Evolutionary conservation across 73 alveolate species (phyloP).

Genomic region (Paramecium pentaurelia): DNA sequence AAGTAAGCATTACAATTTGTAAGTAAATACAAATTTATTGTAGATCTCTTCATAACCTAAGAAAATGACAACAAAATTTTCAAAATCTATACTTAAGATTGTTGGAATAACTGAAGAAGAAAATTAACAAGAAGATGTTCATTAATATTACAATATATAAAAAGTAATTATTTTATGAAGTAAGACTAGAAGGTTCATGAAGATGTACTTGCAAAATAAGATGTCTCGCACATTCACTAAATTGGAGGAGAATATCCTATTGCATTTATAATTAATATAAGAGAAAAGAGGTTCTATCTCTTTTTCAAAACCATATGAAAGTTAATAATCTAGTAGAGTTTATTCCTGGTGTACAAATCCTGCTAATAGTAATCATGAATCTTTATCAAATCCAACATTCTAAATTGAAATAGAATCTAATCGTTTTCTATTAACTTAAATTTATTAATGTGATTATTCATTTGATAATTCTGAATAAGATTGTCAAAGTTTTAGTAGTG

Average conservation of each 20-base stretch:
- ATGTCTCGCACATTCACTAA: neutral
- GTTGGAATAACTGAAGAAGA: slow-evolving; percentile 32
- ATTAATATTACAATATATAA: neutral
- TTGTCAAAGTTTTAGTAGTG: neutral
- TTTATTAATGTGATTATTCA: neutral
- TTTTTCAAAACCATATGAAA: neutral
- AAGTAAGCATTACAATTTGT: slow-evolving; percentile 1
- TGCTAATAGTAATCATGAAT: slow-evolving; percentile 14
- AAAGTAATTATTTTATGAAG: slow-evolving; percentile 37
- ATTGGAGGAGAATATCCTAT: slow-evolving; percentile 4
- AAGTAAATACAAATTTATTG: neutral
- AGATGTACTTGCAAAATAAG: slow-evolving; percentile 33
- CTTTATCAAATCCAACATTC: neutral
- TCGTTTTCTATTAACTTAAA: neutral
- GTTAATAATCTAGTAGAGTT: neutral
- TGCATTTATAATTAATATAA: neutral
- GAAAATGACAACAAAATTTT: neutral
- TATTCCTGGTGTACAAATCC: neutral
- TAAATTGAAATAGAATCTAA: neutral
- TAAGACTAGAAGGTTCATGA: slow-evolving; percentile 45
- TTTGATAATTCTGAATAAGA: neutral
- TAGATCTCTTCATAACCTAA: neutral
- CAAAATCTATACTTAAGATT: neutral
- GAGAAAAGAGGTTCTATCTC: neutral
- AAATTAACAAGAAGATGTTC: neutral